These are phyloP conservation scores for Sporisorium scitamineum DNA, from an alignment of 1,284 basidiomycete genomes.

Conservation along the genomic window DNA sequence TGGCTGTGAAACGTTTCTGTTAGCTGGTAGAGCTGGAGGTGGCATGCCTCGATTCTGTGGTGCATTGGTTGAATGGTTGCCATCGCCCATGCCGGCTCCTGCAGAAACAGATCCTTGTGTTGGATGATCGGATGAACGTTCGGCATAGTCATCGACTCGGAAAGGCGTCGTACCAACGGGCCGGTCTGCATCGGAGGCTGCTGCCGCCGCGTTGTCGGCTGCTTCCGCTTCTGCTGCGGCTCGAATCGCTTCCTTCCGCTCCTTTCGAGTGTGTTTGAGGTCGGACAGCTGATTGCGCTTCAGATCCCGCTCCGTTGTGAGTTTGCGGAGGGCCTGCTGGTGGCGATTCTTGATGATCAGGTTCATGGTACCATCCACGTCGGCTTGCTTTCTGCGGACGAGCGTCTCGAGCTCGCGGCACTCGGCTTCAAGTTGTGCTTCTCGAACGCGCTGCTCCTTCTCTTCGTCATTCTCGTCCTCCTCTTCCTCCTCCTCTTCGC, in stretches of 20 bases:
- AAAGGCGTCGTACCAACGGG: constrained; percentile 34
- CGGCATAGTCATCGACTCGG: constrained; percentile 44
- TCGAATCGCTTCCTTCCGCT: constrained; percentile 59
- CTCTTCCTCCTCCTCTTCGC: constrained; percentile 80
- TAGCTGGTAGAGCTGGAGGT: constrained; percentile 36
- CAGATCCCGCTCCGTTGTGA: constrained; percentile 62
- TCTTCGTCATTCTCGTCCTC: constrained; percentile 66
- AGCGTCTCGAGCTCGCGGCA: constrained; percentile 67
- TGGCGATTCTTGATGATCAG: constrained; percentile 67
- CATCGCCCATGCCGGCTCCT: background rate
- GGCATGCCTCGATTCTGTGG: constrained; percentile 33
- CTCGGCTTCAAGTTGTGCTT: constrained; percentile 67
- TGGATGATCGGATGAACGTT: constrained; percentile 35
- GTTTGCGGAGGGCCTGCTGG: constrained; percentile 62
- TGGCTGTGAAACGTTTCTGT: constrained; percentile 14
- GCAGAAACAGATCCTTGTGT: constrained; percentile 31
- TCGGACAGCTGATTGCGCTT: constrained; percentile 65
- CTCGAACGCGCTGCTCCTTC: constrained; percentile 63
- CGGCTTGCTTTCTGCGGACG: constrained; percentile 63
- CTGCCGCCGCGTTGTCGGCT: constrained; percentile 29
- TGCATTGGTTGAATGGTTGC: constrained; percentile 2
- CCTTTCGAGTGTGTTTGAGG: constrained; percentile 60
- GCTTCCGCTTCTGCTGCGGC: constrained; percentile 54
- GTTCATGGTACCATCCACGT: constrained; percentile 65
- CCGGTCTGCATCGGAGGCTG: constrained; percentile 21